These are phyloP conservation scores for Taxillus chinensis DNA, from an alignment of 164 flowering plant species.

Conservation along the genomic window DNA sequence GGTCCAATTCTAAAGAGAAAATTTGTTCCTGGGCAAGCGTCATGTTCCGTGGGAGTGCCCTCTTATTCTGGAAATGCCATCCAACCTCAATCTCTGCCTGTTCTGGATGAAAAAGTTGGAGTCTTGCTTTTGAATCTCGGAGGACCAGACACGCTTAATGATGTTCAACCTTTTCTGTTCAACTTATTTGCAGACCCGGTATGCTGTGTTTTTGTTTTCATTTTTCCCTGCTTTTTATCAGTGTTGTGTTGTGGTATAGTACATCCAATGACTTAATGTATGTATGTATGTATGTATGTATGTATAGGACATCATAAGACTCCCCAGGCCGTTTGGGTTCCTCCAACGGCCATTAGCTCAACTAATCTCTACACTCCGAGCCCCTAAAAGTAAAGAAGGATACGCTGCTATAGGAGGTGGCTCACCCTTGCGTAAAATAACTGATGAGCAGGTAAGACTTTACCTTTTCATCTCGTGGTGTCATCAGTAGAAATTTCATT, in stretches of 20 bases:
- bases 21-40: slow-evolving; percentile 15
- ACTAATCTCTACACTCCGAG: slow-evolving; percentile 72
- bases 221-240: neutral
- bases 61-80: slow-evolving; percentile 18
- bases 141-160: slow-evolving; percentile 76
- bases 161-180: slow-evolving; percentile 91
- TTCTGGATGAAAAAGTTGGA: slow-evolving; percentile 71
- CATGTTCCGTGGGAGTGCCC: slow-evolving; percentile 20
- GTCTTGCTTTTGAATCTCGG: slow-evolving; percentile 93
- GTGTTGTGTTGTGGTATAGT: too few relatives aligned
- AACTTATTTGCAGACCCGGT: slow-evolving; percentile 98
- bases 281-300: too few relatives aligned
- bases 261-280: too few relatives aligned
- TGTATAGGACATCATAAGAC: slow-evolving; percentile 79
- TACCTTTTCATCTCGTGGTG: too few relatives aligned
- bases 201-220: slow-evolving; percentile 15
- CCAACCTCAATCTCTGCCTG: slow-evolving; percentile 26
- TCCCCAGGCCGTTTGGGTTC: slow-evolving; percentile 75
- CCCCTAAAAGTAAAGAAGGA: slow-evolving; percentile 97
- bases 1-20: slow-evolving; percentile 13
- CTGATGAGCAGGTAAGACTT: slow-evolving; percentile 74
- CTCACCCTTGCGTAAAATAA: slow-evolving; percentile 87
- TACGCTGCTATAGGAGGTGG: slow-evolving; percentile 99
- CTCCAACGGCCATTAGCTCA: slow-evolving; percentile 83
- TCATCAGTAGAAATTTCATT: too few relatives aligned